A percentile compares a stretch with the other conserved stretches of the same genome.
Conservation (phyloP, 2,329 filamentous ascomycete genomes). For the Celoporthe dispersa region DNA sequence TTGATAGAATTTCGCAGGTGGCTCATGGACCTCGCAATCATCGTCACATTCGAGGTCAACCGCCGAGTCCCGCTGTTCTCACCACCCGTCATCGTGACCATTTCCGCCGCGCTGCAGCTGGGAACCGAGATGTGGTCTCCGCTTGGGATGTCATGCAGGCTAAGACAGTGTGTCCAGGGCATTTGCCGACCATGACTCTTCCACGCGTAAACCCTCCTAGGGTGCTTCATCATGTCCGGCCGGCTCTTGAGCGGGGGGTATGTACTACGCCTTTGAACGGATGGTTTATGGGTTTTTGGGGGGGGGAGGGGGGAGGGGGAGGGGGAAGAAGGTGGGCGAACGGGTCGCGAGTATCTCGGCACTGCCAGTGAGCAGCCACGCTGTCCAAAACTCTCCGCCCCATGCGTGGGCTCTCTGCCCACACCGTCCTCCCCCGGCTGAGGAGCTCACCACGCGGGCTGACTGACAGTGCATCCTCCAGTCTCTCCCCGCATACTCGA, state of each 20-base stretch:
- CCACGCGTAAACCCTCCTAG: neutral
- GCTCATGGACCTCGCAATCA: neutral
- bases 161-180: neutral
- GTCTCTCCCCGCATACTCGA: neutral
- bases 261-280: too few relatives aligned
- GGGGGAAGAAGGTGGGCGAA: neutral
- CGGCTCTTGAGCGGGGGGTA: too few relatives aligned
- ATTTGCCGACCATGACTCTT: neutral
- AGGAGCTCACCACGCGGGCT: neutral
- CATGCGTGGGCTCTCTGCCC: neutral
- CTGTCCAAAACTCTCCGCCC: neutral
- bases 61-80: neutral
- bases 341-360: neutral
- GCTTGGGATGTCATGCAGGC: neutral
- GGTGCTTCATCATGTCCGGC: neutral
- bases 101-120: neutral
- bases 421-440: neutral
- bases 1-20: neutral
- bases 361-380: neutral
- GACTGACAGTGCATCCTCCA: neutral
- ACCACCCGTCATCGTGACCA: neutral
- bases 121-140: neutral
- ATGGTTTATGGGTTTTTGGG: too few relatives aligned
- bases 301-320: too few relatives aligned
- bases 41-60: neutral